phyloP scores from a whole-genome alignment of 75 land plant species.

The Selaginella moellendorffii region DNA sequence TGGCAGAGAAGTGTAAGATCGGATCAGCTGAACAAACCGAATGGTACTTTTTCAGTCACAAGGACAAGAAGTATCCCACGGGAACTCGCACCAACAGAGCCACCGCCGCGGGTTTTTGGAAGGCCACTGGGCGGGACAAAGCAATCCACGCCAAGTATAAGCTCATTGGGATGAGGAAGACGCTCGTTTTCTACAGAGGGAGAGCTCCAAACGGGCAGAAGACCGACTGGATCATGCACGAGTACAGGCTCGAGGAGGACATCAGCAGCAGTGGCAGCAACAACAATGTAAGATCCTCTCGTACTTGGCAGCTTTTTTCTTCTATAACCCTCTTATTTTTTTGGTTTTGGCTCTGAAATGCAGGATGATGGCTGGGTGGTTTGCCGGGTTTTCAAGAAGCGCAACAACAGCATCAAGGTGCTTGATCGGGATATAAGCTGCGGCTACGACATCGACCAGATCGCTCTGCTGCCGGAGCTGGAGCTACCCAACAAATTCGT shows the following conservation, averaged over 20 bases:
- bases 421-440: neutral
- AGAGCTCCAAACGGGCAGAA: neutral
- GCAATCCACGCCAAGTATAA: neutral
- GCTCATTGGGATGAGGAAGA: neutral
- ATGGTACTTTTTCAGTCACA: neutral
- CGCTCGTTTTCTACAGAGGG: neutral
- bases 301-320: neutral
- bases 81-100: neutral
- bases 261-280: neutral
- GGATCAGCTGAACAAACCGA: neutral
- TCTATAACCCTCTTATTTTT: neutral
- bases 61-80: neutral
- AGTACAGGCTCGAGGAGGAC: neutral
- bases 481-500: neutral
- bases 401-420: constrained; percentile 13
- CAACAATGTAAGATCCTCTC: neutral
- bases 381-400: constrained; percentile 3
- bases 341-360: too few relatives aligned
- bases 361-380: constrained; percentile 10
- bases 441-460: neutral
- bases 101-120: neutral
- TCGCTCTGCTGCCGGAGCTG: constrained; percentile 2
- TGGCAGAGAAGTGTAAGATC: neutral
- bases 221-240: neutral
- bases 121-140: neutral